phyloP scores from a whole-genome alignment of 495 filamentous ascomycete genomes.

The Glarea lozoyensis region DNA sequence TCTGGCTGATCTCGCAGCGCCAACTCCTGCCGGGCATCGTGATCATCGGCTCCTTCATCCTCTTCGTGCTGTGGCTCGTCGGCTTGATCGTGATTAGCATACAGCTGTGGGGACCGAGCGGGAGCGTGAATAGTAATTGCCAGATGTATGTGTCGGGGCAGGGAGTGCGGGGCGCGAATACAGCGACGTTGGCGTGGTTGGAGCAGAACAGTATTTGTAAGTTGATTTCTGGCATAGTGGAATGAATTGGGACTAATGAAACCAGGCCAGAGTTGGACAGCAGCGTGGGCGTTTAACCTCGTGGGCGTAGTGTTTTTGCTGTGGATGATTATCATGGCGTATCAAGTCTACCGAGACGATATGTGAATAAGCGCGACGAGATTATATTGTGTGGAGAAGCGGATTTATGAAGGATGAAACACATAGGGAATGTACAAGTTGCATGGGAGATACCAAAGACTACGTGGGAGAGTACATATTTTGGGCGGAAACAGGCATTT shows the following conservation, averaged over 20 bases:
- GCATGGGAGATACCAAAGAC: too few relatives aligned
- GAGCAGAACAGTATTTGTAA: conserved; percentile 81
- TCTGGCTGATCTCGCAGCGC: conserved; percentile 65
- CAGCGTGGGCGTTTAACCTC: conserved; percentile 59
- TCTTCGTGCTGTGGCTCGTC: conserved; percentile 87
- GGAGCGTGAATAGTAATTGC: conserved; percentile 74
- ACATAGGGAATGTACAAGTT: too few relatives aligned
- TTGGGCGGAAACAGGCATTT: too few relatives aligned
- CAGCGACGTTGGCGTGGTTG: conserved; percentile 75
- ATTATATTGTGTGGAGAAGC: conserved; percentile 5
- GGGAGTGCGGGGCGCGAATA: conserved; percentile 47
- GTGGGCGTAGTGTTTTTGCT: conserved; percentile 78
- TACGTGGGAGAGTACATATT: too few relatives aligned
- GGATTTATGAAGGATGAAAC: too few relatives aligned
- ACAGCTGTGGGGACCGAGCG: conserved; percentile 74
- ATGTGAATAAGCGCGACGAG: conserved; percentile 1
- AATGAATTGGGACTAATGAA: background rate
- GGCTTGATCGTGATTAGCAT: conserved; percentile 85
- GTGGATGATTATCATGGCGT: conserved; percentile 92
- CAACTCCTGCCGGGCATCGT: conserved; percentile 85
- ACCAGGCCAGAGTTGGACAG: conserved; percentile 47
- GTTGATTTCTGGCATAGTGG: conserved; percentile 21
- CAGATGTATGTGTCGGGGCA: conserved; percentile 57
- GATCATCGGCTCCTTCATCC: conserved; percentile 83
- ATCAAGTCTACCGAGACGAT: conserved; percentile 69